phyloP scores from a whole-genome alignment of 164 flowering plant species.

The Vitis riparia region DNA sequence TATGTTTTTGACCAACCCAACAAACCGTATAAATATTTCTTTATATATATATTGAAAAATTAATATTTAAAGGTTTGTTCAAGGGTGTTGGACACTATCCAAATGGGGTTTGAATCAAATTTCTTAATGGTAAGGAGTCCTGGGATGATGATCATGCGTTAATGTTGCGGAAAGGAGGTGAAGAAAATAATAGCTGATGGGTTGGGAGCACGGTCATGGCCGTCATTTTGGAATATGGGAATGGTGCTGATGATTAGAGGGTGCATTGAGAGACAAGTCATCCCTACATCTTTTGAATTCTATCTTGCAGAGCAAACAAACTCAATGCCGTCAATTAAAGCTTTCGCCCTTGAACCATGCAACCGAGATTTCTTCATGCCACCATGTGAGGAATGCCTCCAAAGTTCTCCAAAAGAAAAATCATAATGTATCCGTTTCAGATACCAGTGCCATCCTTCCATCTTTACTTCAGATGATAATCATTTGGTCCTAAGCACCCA shows the following conservation, averaged over 20 bases:
- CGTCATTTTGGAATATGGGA: constrained; percentile 1
- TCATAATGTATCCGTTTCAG: too few species aligned
- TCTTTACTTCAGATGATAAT: too few species aligned
- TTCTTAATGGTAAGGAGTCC: too few species aligned
- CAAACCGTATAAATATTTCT: background rate
- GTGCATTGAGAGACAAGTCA: background rate
- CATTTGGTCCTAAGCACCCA: too few species aligned
- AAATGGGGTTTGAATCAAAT: background rate
- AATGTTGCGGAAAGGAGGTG: too few species aligned
- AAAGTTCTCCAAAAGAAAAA: too few species aligned
- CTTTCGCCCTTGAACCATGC: too few species aligned
- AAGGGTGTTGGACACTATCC: too few species aligned
- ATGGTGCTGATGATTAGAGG: background rate
- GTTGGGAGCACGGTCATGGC: constrained; percentile 3
- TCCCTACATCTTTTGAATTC: constrained; percentile 3
- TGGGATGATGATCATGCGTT: too few species aligned
- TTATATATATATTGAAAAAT: too few species aligned
- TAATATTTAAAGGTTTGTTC: too few species aligned
- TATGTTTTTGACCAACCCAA: constrained; percentile 10
- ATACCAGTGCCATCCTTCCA: too few species aligned
- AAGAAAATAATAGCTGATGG: background rate
- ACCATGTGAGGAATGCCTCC: background rate
- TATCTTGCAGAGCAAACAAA: constrained; percentile 4
- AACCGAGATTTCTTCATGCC: background rate
- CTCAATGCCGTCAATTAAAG: background rate